Conservation (phyloP, 2,329 filamentous ascomycete species). For the Penicillium oxalicum region DNA sequence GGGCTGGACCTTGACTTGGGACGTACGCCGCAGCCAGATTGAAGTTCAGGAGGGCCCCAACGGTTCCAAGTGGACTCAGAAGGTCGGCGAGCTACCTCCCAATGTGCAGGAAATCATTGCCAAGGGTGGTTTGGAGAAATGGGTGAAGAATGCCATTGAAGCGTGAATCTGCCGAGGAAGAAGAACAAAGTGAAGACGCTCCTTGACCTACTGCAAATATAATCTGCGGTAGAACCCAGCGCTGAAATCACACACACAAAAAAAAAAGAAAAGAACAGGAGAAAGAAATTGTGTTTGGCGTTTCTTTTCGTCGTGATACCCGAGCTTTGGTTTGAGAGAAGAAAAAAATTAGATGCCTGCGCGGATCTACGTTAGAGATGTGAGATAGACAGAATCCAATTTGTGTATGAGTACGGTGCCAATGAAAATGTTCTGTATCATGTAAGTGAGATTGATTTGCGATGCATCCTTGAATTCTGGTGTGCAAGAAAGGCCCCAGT, state of each 20-base stretch:
- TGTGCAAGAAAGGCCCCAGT: not conserved
- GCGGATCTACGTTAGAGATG: not conserved
- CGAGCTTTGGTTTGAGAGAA: constrained; percentile 11
- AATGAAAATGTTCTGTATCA: no score
- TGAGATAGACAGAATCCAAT: constrained; percentile 1
- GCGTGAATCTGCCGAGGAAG: constrained; percentile 8
- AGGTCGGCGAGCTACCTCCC: constrained; percentile 73
- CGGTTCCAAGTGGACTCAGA: constrained; percentile 67
- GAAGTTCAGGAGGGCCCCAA: constrained; percentile 63
- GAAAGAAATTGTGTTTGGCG: constrained; percentile 5
- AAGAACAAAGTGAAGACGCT: no score
- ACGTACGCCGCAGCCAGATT: constrained; percentile 66
- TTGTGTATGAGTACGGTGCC: not conserved
- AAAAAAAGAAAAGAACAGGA: not conserved
- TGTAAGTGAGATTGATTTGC: no score
- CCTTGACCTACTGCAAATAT: no score
- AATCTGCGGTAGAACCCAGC: no score
- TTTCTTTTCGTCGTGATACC: constrained; percentile 15
- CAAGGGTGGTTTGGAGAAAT: constrained; percentile 69
- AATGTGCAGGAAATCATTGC: constrained; percentile 86
- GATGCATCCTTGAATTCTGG: no score
- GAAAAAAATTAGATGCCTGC: constrained; percentile 2
- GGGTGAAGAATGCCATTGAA: constrained; percentile 67
- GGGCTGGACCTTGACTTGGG: constrained; percentile 73
- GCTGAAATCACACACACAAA: no score